phyloP scores from a whole-genome alignment of 495 filamentous ascomycete species.

The Xylaria cubensis region DNA sequence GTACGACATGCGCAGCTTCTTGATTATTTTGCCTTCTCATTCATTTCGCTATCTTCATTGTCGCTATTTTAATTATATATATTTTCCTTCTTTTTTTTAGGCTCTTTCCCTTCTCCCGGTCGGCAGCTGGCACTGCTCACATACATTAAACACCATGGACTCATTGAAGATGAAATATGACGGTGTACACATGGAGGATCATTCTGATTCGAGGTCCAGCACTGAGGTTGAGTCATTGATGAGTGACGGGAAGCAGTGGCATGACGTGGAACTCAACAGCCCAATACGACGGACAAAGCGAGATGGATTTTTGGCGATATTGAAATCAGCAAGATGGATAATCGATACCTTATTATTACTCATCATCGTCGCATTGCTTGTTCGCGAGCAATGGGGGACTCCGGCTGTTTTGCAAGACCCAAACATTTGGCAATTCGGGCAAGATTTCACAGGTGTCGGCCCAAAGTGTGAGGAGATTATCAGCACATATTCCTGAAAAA shows the following conservation, averaged over 20 bases:
- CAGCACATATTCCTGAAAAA: background rate
- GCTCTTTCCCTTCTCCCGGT: background rate
- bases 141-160: constrained; percentile 44
- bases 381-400: constrained; percentile 40
- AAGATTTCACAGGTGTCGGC: constrained; percentile 51
- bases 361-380: constrained; percentile 42
- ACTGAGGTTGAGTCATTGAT: constrained; percentile 52
- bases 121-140: constrained; percentile 22
- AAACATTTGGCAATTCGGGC: constrained; percentile 47
- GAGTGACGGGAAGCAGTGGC: constrained; percentile 47
- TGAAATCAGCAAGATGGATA: constrained; percentile 43
- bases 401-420: constrained; percentile 32
- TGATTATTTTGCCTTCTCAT: background rate
- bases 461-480: constrained; percentile 34
- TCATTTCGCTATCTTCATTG: background rate
- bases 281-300: constrained; percentile 29
- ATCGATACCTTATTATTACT: constrained; percentile 45
- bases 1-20: background rate
- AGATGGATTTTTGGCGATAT: constrained; percentile 24
- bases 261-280: constrained; percentile 37
- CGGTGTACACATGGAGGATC: constrained; percentile 39
- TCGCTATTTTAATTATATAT: background rate
- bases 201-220: constrained; percentile 45
- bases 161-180: constrained; percentile 43
- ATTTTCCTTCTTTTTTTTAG: background rate